phyloP scores from a whole-genome alignment of 1,284 basidiomycete species.

The Ceratobasidium sp. region DNA sequence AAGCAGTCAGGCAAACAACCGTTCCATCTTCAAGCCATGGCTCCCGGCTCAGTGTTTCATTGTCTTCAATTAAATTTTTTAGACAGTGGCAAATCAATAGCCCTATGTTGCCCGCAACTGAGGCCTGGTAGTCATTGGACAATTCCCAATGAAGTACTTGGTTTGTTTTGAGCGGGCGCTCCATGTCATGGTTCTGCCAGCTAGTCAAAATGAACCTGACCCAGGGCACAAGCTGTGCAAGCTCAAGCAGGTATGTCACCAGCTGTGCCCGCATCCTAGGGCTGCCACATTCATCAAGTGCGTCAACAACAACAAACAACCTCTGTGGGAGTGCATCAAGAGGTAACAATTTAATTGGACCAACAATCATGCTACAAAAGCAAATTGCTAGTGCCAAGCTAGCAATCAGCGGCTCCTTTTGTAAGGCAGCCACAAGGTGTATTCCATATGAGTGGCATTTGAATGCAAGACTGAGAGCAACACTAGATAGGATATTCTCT shows the following conservation, averaged over 20 bases:
- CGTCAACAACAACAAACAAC: neutral
- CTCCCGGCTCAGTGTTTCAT: neutral
- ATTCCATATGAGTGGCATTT: neutral
- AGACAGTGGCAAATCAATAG: neutral
- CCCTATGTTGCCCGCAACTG: neutral
- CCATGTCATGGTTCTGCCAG: neutral
- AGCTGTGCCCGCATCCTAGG: neutral
- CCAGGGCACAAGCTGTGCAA: neutral
- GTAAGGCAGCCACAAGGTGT: neutral
- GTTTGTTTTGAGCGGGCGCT: neutral
- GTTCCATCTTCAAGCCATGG: neutral
- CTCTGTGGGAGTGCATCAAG: too few relatives aligned
- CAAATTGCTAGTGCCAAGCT: neutral
- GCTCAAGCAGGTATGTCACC: neutral
- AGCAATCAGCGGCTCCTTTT: neutral
- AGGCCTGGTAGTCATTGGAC: neutral
- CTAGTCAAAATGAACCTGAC: neutral
- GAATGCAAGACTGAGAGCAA: neutral
- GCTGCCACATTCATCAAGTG: neutral
- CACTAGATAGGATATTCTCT: neutral
- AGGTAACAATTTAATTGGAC: neutral
- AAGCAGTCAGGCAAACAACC: neutral
- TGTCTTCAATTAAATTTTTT: neutral
- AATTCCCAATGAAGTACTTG: neutral
- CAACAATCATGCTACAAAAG: neutral